Evolutionary conservation across 2,329 filamentous ascomycete genomes (phyloP), one percentile per base, ranked within the genome.

Genomic region (Monosporascus sp.): DNA sequence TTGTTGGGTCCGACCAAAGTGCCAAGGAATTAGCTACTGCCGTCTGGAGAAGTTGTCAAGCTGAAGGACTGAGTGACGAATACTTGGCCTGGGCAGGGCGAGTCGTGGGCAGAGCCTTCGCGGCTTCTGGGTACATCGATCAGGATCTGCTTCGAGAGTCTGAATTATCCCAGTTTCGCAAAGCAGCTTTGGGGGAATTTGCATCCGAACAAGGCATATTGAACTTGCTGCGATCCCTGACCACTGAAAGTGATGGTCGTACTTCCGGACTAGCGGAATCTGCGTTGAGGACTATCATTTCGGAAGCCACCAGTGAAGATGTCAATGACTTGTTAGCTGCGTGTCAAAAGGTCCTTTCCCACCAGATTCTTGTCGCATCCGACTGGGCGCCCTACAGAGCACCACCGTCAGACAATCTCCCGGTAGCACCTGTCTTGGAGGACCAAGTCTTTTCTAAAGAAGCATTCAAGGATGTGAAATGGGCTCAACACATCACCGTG

Each of bases 51-150:
- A 91, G 88, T 43, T 88, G 90, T 60, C 78, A 81, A 54, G 77
- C 81, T n/a, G 75, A 79, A 38, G 73, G 80, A 2, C 75, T 87
- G 17, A 88, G 85, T 52, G 74, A 81, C 25, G 80, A 83, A 17
- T 97, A 94, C 66, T 74, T 90, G 1, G 74, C 89, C 1, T 99
- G 95, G 95, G 88, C 89, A 45, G 92, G 89, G 3, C 82, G 87
- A 57, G 87, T 92, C 2, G 77, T 97, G 45, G 94, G 95, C 7
- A 83, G 90, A 65, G 86, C 90, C 0, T 97, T 92, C 70, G 85
- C 87, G 39, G 81, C 88, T 17, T 89, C 85, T 27, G 91, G 91
- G 2, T 77, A 83, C 51, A 78, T 90, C 6, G 81, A 84, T 17
- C 67, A 75, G 37, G 81, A 81, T 48, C 74, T 88, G 46, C 68